Evolutionary conservation across 345 rosid species (phyloP), one percentile per base, ranked within the genome.

Genomic region (Dipteronia sinensis): DNA sequence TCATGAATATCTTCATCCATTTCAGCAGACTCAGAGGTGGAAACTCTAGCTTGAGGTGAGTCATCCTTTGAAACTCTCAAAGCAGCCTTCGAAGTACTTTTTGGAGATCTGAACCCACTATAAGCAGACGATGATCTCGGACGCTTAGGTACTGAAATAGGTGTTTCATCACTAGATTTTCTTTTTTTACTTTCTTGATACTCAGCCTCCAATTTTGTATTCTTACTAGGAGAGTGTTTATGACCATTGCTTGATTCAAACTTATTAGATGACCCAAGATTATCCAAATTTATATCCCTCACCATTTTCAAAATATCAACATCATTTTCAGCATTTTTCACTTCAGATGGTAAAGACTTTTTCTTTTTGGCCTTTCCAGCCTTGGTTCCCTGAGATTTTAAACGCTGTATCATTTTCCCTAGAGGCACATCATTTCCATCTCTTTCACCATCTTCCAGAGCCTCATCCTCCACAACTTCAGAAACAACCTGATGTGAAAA

Each of bases 241-340:
- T 89, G 92, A 72, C 99, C 98, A 82, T 96, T 96, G 82, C 90
- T 90, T 67, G 97, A 84, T 71, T 91, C 95, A 82, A 90, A 91
- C 79, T 86, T 92, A 76, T 81, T 81, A 76, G 92, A 49, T 72
- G 59, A 67, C 77, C 75, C 89, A 73, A 87, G 25, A 80, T 88
- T 87, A 86, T 88, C 97, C 85, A 89, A 78, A 80, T 94, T 94
- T 84, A 96, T 94, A 80, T 92, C 97, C 85, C 97, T 90, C 81
- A 94, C 99, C 98, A 92, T 85, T 82, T 91, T 88, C 85, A 96
- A 86, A 77, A 96, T 89, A 79, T 94, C 97, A 47, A 96, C 90
- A 85, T 88, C 97, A 78, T 79, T 88, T 78, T 86, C 91, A 77
- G 82, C 86, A 77, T 82, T 85, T 75, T 84, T 85, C 56, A 76